Evolutionary conservation across 1,139 yeast species (phyloP), one percentile per base, ranked within the genome.

Genomic region (Hansenula anomala): DNA sequence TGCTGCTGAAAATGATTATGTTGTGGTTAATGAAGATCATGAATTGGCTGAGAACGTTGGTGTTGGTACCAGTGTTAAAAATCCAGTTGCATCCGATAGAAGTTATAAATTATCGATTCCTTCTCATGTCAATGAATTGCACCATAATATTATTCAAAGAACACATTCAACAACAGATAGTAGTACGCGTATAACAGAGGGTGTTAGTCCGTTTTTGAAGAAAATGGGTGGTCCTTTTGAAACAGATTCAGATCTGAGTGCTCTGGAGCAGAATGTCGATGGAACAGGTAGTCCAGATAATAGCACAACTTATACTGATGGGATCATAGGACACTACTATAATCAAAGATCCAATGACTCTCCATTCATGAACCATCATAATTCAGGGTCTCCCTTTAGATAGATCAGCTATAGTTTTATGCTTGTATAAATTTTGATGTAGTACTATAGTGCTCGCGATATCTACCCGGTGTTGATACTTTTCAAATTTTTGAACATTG

Each of bases 181-280:
- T n/a, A n/a, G n/a, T n/a, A n/a, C n/a, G n/a, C n/a, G n/a, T n/a
- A n/a, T n/a, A n/a, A n/a, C n/a, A n/a, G n/a, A n/a, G n/a, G n/a
- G n/a, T n/a, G n/a, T n/a, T n/a, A 44, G 44, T 32, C 44, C 47
- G 7, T 45, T 49, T 28, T 37, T 42, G 25, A 47, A 40, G 28
- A 41, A 36, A 28, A 40, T 39, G 13, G 42, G 42, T 0, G 46
- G 45, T 3, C 51, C 52, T 6, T 44, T 48, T 28, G 50, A 42
- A 11, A 17, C 19, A 2, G 29, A 15, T 24, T 9, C 26, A 12
- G 36, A 24, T 19, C 29, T 20, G 20, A 16, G 4, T 9, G n/a
- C 20, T 7, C 24, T 11, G 9, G 35, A 22, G 13, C 15, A 28
- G 17, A 25, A 18, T 18, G 37, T 36, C 6, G 36, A 22, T 9